Evolutionary conservation across 768 basidiomycete genomes (phyloP).

Genomic region (Leccinum uliginosum): DNA sequence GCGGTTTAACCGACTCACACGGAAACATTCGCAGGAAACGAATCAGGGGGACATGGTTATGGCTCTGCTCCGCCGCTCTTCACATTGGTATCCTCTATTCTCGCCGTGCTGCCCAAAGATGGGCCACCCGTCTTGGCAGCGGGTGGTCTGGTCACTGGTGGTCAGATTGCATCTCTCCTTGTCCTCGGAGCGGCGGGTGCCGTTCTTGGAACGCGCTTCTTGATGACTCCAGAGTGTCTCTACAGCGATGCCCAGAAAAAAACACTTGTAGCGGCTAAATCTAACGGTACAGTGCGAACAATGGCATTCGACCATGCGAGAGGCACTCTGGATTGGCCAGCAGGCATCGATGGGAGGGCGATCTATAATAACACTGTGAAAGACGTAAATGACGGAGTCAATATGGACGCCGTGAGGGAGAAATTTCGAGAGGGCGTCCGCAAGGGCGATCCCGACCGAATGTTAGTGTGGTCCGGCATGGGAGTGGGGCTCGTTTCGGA

Average conservation of each 20-base stretch:
- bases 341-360: slow-evolving; percentile 53
- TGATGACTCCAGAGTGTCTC: slow-evolving; percentile 60
- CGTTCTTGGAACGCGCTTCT: slow-evolving; percentile 72
- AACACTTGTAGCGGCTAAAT: slow-evolving; percentile 45
- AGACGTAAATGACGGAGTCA: slow-evolving; percentile 49
- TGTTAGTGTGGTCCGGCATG: slow-evolving; percentile 66
- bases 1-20: slow-evolving; percentile 1
- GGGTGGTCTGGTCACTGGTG: slow-evolving; percentile 65
- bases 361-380: slow-evolving; percentile 48
- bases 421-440: slow-evolving; percentile 45
- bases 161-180: slow-evolving; percentile 62
- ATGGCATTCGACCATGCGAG: slow-evolving; percentile 62
- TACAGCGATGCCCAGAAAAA: slow-evolving; percentile 53
- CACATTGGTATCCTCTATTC: slow-evolving; percentile 54
- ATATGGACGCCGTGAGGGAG: slow-evolving; percentile 38
- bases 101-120: slow-evolving; percentile 37
- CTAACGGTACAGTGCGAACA: slow-evolving; percentile 47
- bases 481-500: slow-evolving; percentile 55
- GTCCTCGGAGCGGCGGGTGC: slow-evolving; percentile 64
- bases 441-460: slow-evolving; percentile 44
- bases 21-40: slow-evolving; percentile 47
- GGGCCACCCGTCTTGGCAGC: slow-evolving; percentile 64
- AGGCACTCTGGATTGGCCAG: slow-evolving; percentile 55
- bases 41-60: slow-evolving; percentile 77
- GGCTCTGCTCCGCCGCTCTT: slow-evolving; percentile 53